Base-by-base conservation (phyloP, 768 basidiomycete genomes). In the Pulveroboletus sp. region DNA sequence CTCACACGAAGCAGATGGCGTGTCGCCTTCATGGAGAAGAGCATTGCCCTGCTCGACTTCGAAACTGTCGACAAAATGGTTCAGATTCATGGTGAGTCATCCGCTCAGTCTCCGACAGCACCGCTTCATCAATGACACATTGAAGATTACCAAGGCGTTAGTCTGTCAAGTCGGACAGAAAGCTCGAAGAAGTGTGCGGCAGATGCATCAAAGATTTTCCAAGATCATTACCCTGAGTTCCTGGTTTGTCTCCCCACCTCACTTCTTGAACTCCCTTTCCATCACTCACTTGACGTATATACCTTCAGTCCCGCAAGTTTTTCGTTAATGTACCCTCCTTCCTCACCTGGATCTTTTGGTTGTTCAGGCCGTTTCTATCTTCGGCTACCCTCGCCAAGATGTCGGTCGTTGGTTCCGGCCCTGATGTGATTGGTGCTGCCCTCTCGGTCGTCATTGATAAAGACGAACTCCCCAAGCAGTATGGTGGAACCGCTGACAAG, bases 281-380 rank as follows among this genome's bases (percentile, higher is more conserved):
- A 8, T 24, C 19, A 2, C n/a, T 50, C 16, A 45, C 20, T 14
- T 35, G 5, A 16, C 16, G 47, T 9, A 47, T 32, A 20, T 57
- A 20, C 41, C 13, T 26, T 31, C 54, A 86, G 85, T 76, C 79
- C 59, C 77, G 76, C 62, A 91, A 91, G 63, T 87, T 83, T 71
- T 91, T 92, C 61, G 74, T 92, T 60, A 89, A 88, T 58, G 87
- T 92, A 12, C 89, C 89, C 0, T 77, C 79, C 2, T 59, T 87
- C 49, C 73, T 90, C 57, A 78, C 82, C 34, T 91, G 89, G 88
- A 76, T 92, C 51, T 92, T 89, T 71, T 91, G 89, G 89, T 55
- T 75, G 14, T 90, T 91, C 75, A 91, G 85, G 63, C 77, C 87
- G 0, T 62, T 92, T 54, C 64, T 92, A 13, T 78, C 89, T 2